phyloP scores from a whole-genome alignment of 768 basidiomycete genomes.

The Gloeopeniophorella convolvens region DNA sequence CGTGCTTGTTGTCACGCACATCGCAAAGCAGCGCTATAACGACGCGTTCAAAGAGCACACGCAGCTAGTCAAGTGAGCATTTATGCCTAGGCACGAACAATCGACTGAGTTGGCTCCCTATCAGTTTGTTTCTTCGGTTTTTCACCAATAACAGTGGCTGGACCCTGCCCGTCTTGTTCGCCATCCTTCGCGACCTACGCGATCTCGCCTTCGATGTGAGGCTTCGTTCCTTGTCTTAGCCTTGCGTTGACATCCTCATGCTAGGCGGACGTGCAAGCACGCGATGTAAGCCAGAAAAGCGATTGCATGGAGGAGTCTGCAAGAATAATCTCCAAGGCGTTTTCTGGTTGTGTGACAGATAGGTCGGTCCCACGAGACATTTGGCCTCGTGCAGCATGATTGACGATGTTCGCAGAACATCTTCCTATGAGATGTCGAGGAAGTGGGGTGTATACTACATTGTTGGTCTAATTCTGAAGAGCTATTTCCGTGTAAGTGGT shows the following conservation, averaged over 20 bases:
- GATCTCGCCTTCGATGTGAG: conserved; percentile 81
- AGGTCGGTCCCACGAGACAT: conserved; percentile 37
- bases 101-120: conserved; percentile 4
- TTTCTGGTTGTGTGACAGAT: conserved; percentile 85
- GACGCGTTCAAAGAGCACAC: conserved; percentile 82
- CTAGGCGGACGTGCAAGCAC: conserved; percentile 24
- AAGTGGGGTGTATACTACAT: conserved; percentile 94
- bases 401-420: conserved; percentile 38
- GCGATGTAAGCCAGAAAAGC: conserved; percentile 44
- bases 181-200: conserved; percentile 71
- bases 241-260: background rate
- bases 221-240: background rate
- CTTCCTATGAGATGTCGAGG: conserved; percentile 65
- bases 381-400: background rate
- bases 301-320: conserved; percentile 85
- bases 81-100: too few relatives aligned
- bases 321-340: conserved; percentile 80
- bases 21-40: conserved; percentile 55
- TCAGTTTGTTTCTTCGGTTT: conserved; percentile 68
- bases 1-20: conserved; percentile 64
- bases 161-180: conserved; percentile 80
- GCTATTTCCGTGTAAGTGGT: conserved; percentile 79
- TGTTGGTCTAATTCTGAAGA: conserved; percentile 85
- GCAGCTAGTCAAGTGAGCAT: conserved; percentile 69
- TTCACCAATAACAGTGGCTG: conserved; percentile 80